These are phyloP conservation scores for Yarrowia sp. DNA, from an alignment of 805 yeast species.

Conservation along the genomic window DNA sequence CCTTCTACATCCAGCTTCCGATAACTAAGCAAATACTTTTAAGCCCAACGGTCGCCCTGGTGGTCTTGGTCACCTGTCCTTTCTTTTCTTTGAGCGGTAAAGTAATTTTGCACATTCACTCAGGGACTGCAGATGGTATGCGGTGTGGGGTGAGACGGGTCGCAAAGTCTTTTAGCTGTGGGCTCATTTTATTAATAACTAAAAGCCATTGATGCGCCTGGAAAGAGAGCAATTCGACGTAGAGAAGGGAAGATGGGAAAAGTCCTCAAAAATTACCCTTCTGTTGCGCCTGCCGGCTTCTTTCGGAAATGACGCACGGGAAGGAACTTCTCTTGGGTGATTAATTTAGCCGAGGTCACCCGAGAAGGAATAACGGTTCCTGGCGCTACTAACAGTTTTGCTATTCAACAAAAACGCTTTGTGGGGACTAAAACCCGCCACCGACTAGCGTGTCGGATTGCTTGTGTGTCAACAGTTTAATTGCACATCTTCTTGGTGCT, in stretches of 20 bases:
- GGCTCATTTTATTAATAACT: background rate
- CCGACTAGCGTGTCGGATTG: background rate
- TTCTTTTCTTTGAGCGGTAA: background rate
- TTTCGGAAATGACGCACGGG: slow-evolving; percentile 7
- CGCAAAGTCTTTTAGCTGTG: background rate
- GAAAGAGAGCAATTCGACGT: too few species aligned
- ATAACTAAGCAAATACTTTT: too few species aligned
- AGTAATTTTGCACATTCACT: slow-evolving; percentile 20
- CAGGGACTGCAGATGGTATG: slow-evolving; percentile 32
- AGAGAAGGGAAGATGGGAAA: too few species aligned
- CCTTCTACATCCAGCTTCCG: too few species aligned
- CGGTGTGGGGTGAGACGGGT: slow-evolving; percentile 30
- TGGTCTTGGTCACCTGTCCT: too few species aligned
- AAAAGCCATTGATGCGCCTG: background rate
- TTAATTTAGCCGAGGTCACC: slow-evolving; percentile 8
- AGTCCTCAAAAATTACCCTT: background rate
- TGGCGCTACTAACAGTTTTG: background rate
- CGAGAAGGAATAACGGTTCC: background rate
- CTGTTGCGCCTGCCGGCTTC: slow-evolving; percentile 4
- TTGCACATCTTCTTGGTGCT: slow-evolving; percentile 16
- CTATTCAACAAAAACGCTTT: background rate
- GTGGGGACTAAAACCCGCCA: background rate
- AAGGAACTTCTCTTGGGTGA: background rate
- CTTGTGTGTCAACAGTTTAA: slow-evolving; percentile 3
- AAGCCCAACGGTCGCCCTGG: too few species aligned